phyloP scores from a whole-genome alignment of 345 rosid species.

The Abelmoschus esculentus region DNA sequence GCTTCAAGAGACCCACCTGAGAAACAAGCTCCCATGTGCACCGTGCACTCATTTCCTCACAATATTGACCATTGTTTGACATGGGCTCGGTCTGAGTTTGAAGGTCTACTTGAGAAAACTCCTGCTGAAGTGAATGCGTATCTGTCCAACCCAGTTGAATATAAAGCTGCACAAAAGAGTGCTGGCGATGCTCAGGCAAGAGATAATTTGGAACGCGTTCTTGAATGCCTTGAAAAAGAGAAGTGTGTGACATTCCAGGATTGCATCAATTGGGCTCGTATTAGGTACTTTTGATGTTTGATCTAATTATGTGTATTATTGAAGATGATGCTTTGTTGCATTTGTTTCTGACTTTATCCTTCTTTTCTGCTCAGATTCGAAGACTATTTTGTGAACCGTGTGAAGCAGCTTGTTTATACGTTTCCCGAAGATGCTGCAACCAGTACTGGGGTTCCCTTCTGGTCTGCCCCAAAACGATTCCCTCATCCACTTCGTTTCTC shows the following conservation, averaged over 20 bases:
- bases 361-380: not conserved
- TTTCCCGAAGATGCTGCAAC: constrained; percentile 9
- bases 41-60: constrained; percentile 8
- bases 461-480: constrained; percentile 10
- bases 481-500: constrained; percentile 3
- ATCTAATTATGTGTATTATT: not conserved
- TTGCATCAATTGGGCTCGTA: not conserved
- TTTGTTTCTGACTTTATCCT: not conserved
- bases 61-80: constrained; percentile 10
- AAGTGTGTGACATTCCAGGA: constrained; percentile 21
- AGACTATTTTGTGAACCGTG: not conserved
- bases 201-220: constrained; percentile 3
- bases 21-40: constrained; percentile 11
- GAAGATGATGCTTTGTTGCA: not conserved
- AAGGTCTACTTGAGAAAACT: constrained; percentile 9
- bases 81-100: constrained; percentile 6
- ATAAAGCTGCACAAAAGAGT: not conserved
- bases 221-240: not conserved
- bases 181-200: constrained; percentile 10
- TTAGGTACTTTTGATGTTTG: not conserved
- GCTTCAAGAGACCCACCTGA: constrained; percentile 7
- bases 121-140: constrained; percentile 3
- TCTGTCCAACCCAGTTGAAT: not conserved
- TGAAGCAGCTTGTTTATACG: not conserved
- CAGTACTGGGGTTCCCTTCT: constrained; percentile 5